Base-by-base conservation (phyloP, 805 yeast species). In the Candida khao-thaluensis region DNA sequence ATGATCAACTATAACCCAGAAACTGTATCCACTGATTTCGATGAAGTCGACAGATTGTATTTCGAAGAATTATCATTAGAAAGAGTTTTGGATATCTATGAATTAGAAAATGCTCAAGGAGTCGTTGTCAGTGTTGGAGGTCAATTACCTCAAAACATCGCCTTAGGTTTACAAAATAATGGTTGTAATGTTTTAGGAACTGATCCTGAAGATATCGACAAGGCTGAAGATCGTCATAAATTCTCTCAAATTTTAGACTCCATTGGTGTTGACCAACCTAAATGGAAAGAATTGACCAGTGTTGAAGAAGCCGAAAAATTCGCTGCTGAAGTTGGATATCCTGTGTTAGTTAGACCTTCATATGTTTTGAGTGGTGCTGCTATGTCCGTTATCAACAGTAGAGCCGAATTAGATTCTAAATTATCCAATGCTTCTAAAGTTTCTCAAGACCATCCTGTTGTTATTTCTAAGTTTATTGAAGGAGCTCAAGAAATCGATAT, bases 1-100 rank as follows among this genome's bases (percentile, higher is more conserved):
- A 91, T 91, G 99, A 78, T 91, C 57, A 91, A 91, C 73, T 91
- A 93, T 72, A 91, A 91, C 71, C 99, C 99, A 28, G 99, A 91
- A 71, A 91, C 99, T 24, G 99, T 91, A 15, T 85, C 95, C n/a
- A 91, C 99, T 38, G 99, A 91, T 69, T 91, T 87, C 61, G 99
- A 91, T 64, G 99, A 91, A 69, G 97, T 95, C 42, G 99, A 91
- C 64, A 79, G 98, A 64, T 79, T 91, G 53, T 93, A 91, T 74
- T 91, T 91, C 58, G 99, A 91, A 70, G 97, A 90, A 64, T 77
- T 91, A 41, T 83, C 93, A 39, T 86, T 84, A 60, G 99, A 91
- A 76, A 85, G 98, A 67, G 97, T 91, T 24, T 76, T 91, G 85
- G 99, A 93, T 69, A 91, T 91, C 53, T 91, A 91, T 62, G 98